phyloP scores from a whole-genome alignment of 495 filamentous ascomycete species.

The Talaromyces proteolyticus region DNA sequence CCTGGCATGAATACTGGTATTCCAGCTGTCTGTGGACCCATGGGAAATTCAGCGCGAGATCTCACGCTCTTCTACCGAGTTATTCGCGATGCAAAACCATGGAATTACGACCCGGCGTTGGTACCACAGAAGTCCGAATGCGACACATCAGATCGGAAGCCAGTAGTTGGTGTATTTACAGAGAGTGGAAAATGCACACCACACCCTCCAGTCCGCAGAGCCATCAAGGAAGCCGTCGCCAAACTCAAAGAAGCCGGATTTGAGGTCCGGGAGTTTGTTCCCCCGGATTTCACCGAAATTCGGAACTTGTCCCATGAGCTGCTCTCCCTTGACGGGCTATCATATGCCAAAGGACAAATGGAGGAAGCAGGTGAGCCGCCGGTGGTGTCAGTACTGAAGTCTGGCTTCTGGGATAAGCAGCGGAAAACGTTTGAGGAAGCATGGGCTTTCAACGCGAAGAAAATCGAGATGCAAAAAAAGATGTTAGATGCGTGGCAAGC shows the following conservation, averaged over 20 bases:
- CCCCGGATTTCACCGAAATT: slow-evolving; percentile 1
- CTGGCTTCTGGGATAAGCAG: slow-evolving; percentile 21
- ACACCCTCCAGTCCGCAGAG: neutral
- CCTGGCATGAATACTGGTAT: slow-evolving; percentile 43
- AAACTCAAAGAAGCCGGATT: neutral
- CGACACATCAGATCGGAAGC: neutral
- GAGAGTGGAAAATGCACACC: neutral
- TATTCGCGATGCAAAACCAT: slow-evolving; percentile 43
- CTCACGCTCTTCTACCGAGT: slow-evolving; percentile 50
- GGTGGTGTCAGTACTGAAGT: slow-evolving; percentile 19
- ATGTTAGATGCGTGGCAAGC: slow-evolving; percentile 25
- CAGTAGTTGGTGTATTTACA: neutral
- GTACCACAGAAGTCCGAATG: neutral
- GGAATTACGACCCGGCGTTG: slow-evolving; percentile 33
- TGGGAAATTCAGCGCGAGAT: slow-evolving; percentile 47
- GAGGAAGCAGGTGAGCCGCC: slow-evolving; percentile 20
- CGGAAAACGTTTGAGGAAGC: slow-evolving; percentile 22
- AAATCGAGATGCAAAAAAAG: slow-evolving; percentile 15
- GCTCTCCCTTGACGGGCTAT: slow-evolving; percentile 25
- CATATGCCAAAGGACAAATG: slow-evolving; percentile 20
- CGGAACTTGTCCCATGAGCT: slow-evolving; percentile 19
- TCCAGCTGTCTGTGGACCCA: slow-evolving; percentile 43
- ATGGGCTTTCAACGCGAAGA: slow-evolving; percentile 26
- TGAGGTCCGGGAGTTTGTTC: neutral
- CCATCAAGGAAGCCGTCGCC: neutral